Evolutionary conservation across 1,284 basidiomycete genomes (phyloP).

Genomic region (Trichosporon ovoides): DNA sequence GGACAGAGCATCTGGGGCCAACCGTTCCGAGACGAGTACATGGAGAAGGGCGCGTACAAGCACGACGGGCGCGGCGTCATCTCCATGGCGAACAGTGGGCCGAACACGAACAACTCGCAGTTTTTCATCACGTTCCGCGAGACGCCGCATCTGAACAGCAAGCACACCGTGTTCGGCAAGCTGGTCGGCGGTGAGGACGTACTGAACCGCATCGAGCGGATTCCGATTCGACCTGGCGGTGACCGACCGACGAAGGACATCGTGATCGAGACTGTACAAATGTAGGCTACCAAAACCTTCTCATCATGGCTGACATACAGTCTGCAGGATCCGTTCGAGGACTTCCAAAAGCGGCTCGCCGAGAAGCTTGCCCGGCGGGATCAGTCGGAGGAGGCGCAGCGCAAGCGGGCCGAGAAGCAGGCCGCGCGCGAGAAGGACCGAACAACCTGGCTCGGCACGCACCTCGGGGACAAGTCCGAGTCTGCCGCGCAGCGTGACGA

Average conservation of each 20-base stretch:
- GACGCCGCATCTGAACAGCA: constrained; percentile 62
- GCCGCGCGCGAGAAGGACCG: constrained; percentile 50
- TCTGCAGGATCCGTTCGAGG: constrained; percentile 52
- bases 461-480: constrained; percentile 45
- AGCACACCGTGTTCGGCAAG: constrained; percentile 90
- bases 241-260: constrained; percentile 81
- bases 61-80: constrained; percentile 73
- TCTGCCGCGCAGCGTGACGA: constrained; percentile 28
- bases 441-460: constrained; percentile 49
- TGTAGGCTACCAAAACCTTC: constrained; percentile 33
- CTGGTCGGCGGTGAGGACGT: constrained; percentile 91
- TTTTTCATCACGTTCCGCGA: constrained; percentile 83
- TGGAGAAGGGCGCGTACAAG: constrained; percentile 74
- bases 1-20: constrained; percentile 93
- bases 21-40: constrained; percentile 88
- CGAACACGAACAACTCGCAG: constrained; percentile 62
- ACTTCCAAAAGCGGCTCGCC: constrained; percentile 45
- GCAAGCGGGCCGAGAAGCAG: constrained; percentile 35
- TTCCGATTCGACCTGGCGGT: constrained; percentile 73
- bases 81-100: constrained; percentile 87
- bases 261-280: constrained; percentile 49
- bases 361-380: constrained; percentile 44
- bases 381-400: constrained; percentile 43
- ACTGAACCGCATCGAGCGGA: constrained; percentile 72
- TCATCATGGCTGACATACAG: constrained; percentile 20